Evolutionary conservation across 2,329 filamentous ascomycete genomes (phyloP), one percentile per base, ranked within the genome.

Genomic region (Cytospora piceicola): DNA sequence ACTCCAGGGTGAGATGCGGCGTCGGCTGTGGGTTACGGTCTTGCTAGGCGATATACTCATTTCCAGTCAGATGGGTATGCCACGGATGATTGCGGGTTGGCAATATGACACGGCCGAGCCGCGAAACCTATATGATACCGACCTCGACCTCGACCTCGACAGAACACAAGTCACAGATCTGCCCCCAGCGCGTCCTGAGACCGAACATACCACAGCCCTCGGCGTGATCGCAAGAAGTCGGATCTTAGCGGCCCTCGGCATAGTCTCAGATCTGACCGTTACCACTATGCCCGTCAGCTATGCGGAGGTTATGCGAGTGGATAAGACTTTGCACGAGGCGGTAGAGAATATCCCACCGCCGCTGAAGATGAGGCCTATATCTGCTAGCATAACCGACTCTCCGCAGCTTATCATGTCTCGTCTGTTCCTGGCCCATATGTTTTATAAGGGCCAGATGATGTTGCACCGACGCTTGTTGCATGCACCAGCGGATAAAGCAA

Each of bases 391-490:
- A 2, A 68, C 68, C 8, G 75, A 75, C 39, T 55, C 72, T 0
- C 67, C 74, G 1, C 66, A 70, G 24, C 61, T 71, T 11, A 70
- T 76, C 20, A 70, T 75, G 36, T 67, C 71, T 12, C 70, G 75
- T 7, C 67, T 75, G 2, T 73, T 72, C 46, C 69, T 75, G 22
- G 63, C 70, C 24, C 72, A 73, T 62, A 71, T 73, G 53, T 71
- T 73, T 53, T 70, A 72, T 58, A 75, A 73, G 34, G 72, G 72
- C 1, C 70, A 73, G 29, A 65, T 76, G 12, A 72, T 75, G 60
- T 71, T 77, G 22, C 76, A 77, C 62, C 68, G 73, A 15, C 71
- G 70, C 4, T 76, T 72, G 58, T 61, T 76, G 4, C 46, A 68
- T 4, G 20, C 66, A 9, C 62, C 69, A 4, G 68, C 73, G 17